Conservation (phyloP, 75 land plant species). For the Pinus tabuliformis region DNA sequence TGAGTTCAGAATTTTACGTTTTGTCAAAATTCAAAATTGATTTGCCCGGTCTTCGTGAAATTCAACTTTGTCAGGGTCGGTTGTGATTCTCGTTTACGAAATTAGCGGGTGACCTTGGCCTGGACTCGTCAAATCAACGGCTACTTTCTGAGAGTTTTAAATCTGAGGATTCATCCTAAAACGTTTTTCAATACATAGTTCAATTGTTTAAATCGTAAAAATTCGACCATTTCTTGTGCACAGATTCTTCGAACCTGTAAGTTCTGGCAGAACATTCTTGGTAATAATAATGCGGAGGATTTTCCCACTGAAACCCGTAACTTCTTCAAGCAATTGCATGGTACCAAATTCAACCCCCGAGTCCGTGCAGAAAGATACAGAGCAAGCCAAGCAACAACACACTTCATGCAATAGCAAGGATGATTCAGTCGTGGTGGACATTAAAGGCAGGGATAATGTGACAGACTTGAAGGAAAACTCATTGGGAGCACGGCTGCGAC, state of each 20-base stretch:
- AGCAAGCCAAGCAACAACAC: background rate
- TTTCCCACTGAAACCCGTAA: background rate
- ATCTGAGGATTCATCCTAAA: background rate
- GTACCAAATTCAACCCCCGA: slow-evolving; percentile 1
- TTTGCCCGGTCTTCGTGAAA: too few relatives aligned
- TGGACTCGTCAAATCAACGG: too few relatives aligned
- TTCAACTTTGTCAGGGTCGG: too few relatives aligned
- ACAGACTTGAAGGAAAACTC: slow-evolving; percentile 7
- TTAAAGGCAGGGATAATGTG: slow-evolving; percentile 1
- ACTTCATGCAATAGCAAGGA: background rate
- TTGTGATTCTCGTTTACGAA: too few relatives aligned
- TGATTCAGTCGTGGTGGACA: background rate
- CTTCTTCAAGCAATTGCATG: background rate
- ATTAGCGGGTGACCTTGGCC: too few relatives aligned
- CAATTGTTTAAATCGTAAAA: background rate
- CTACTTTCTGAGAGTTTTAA: too few relatives aligned
- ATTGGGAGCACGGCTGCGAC: background rate
- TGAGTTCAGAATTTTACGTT: too few relatives aligned
- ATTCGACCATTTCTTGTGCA: background rate
- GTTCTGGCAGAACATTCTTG: background rate
- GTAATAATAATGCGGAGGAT: slow-evolving; percentile 6
- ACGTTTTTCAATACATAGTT: background rate
- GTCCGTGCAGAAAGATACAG: slow-evolving; percentile 5
- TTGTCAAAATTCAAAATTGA: too few relatives aligned
- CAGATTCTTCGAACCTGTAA: background rate